Evolutionary conservation across 176 grass and related monocot genomes (phyloP).

Genomic region (Coix lacrymajobi): DNA sequence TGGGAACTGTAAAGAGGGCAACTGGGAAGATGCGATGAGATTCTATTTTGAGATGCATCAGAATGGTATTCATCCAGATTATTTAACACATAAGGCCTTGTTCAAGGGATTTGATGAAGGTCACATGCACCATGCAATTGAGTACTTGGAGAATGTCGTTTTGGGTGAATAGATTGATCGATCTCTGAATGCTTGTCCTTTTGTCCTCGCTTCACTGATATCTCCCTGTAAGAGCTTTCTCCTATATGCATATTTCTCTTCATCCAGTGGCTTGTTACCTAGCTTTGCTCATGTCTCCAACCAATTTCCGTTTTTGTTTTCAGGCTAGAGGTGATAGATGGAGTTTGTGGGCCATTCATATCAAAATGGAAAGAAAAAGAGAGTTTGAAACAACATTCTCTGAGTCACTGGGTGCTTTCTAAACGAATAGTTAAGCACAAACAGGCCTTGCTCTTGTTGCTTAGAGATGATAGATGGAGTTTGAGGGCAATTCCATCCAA

Average conservation of each 20-base stretch:
- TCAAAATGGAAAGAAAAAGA: not conserved
- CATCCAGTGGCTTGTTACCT: not conserved
- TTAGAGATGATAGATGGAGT: conserved; percentile 14
- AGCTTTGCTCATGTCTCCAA: conserved; percentile 14
- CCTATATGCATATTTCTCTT: conserved; percentile 21
- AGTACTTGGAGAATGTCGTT: conserved; percentile 72
- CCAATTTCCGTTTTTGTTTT: conserved; percentile 31
- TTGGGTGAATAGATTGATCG: conserved; percentile 47
- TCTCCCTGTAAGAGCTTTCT: conserved; percentile 20
- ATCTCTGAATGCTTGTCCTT: conserved; percentile 17
- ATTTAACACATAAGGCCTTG: conserved; percentile 41
- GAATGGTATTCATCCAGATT: conserved; percentile 57
- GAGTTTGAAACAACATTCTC: not conserved
- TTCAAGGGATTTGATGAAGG: conserved; percentile 65
- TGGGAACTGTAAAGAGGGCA: conserved; percentile 49
- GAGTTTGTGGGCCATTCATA: not conserved
- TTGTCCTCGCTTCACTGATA: not conserved
- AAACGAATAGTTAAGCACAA: not conserved
- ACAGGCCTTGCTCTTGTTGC: not conserved
- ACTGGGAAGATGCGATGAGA: conserved; percentile 55
- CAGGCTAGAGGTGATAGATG: conserved; percentile 5
- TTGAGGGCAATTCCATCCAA: not conserved
- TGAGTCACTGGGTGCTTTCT: not conserved
- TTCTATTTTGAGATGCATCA: conserved; percentile 70
- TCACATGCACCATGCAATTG: conserved; percentile 38